These are phyloP conservation scores for Hirschioporus abietinus DNA, from an alignment of 768 basidiomycete genomes.

Conservation along the genomic window DNA sequence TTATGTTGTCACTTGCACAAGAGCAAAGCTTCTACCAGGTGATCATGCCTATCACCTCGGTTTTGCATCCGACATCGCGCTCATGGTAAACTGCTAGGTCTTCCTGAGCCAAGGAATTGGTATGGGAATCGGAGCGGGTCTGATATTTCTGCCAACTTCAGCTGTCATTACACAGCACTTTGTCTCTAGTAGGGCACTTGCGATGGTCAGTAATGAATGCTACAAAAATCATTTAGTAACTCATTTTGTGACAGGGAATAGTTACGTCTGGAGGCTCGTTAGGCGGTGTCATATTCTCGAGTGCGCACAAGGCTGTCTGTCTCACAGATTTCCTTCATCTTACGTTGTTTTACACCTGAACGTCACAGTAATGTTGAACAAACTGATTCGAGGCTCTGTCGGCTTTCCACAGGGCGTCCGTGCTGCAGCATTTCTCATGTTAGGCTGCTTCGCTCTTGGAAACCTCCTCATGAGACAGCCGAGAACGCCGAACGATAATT, in stretches of 20 bases:
- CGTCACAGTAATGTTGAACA: background rate
- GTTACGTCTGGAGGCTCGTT: background rate
- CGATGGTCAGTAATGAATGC: slow-evolving; percentile 24
- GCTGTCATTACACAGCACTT: slow-evolving; percentile 46
- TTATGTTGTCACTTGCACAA: slow-evolving; percentile 45
- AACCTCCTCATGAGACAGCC: slow-evolving; percentile 25
- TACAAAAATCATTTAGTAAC: background rate
- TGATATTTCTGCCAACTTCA: slow-evolving; percentile 41
- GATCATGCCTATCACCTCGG: background rate
- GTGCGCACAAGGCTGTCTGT: background rate
- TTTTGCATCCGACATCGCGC: background rate
- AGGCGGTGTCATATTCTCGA: background rate
- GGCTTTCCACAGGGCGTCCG: slow-evolving; percentile 42
- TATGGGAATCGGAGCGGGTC: slow-evolving; percentile 46
- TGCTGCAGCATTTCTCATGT: slow-evolving; percentile 41
- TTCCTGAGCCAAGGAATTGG: slow-evolving; percentile 55
- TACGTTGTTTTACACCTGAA: background rate
- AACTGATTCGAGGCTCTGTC: slow-evolving; percentile 15
- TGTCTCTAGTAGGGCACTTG: slow-evolving; percentile 31
- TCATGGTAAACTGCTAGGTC: slow-evolving; percentile 33
- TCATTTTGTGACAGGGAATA: background rate
- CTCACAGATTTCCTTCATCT: background rate
- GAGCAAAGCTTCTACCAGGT: slow-evolving; percentile 37
- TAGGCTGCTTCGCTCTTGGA: slow-evolving; percentile 38
- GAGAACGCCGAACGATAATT: background rate